Conservation (phyloP, 768 basidiomycete species). For the Boletus tylopilopsis region DNA sequence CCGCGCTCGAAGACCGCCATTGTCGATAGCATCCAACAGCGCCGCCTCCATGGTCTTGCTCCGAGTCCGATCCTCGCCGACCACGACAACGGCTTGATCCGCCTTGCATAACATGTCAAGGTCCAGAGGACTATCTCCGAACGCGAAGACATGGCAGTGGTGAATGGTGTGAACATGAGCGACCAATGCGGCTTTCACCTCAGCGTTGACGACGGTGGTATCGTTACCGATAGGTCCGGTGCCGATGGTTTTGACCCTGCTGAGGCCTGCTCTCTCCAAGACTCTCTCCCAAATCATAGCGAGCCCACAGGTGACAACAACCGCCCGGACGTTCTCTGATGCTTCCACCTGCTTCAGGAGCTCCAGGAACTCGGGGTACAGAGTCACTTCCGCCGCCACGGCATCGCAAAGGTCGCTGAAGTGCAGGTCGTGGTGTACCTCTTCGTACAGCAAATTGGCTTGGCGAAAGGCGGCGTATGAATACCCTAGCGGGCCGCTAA, state of each 20-base stretch:
- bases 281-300: conserved; percentile 8
- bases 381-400: conserved; percentile 12
- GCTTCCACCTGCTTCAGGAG: conserved; percentile 16
- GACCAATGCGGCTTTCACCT: conserved; percentile 16
- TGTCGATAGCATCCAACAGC: conserved; percentile 12
- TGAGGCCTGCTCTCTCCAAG: conserved; percentile 15
- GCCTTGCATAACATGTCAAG: conserved; percentile 14
- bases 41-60: conserved; percentile 10
- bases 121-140: conserved; percentile 14
- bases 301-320: conserved; percentile 14
- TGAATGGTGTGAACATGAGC: conserved; percentile 11
- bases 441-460: conserved; percentile 9
- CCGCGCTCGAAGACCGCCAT: conserved; percentile 11
- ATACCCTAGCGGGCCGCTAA: conserved; percentile 12
- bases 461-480: conserved; percentile 12
- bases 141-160: conserved; percentile 8
- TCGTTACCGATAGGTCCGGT: conserved; percentile 8
- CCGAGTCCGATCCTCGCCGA: conserved; percentile 10
- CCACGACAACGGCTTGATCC: conserved; percentile 13
- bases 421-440: conserved; percentile 9
- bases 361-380: conserved; percentile 13
- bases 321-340: conserved; percentile 14
- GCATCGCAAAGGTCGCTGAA: conserved; percentile 13
- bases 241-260: conserved; percentile 10
- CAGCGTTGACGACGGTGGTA: conserved; percentile 9